A percentile compares a stretch with the other conserved stretches of the same genome.
These are phyloP conservation scores for Coemansia sp. DNA, from an alignment of 192 early-diverging fungal species.

Conservation along the genomic window DNA sequence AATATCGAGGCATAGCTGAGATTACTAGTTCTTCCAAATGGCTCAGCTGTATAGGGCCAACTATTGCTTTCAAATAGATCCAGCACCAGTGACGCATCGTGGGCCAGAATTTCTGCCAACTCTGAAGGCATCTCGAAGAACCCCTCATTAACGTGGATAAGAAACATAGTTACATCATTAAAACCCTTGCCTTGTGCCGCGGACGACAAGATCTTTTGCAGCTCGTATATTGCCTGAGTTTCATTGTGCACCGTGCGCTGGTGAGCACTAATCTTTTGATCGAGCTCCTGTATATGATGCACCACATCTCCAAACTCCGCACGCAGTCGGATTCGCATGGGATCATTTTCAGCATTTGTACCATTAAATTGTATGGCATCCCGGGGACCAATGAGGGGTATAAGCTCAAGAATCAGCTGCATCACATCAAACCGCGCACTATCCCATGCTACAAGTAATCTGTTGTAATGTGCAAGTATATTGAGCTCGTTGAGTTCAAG, in stretches of 20 bases:
- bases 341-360: constrained; percentile 6
- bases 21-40: not conserved
- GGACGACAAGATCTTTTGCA: constrained; percentile 2
- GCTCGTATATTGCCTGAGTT: constrained; percentile 5
- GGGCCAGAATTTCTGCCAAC: not conserved
- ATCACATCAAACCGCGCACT: constrained; percentile 26
- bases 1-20: constrained; percentile 11
- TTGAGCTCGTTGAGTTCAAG: constrained; percentile 28
- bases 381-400: constrained; percentile 11
- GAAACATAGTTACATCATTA: not conserved
- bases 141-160: constrained; percentile 17
- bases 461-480: constrained; percentile 38
- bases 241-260: constrained; percentile 4
- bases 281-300: constrained; percentile 17
- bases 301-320: constrained; percentile 47
- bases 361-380: not conserved
- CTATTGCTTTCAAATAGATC: constrained; percentile 10
- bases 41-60: not conserved
- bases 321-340: constrained; percentile 20
- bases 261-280: constrained; percentile 3
- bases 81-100: constrained; percentile 13
- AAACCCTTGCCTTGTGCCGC: not conserved
- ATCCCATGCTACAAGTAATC: constrained; percentile 29
- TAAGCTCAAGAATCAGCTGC: constrained; percentile 25
- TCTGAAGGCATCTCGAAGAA: constrained; percentile 28